phyloP scores from a whole-genome alignment of 495 filamentous ascomycete genomes.

The Aspergillus nanangensis region DNA sequence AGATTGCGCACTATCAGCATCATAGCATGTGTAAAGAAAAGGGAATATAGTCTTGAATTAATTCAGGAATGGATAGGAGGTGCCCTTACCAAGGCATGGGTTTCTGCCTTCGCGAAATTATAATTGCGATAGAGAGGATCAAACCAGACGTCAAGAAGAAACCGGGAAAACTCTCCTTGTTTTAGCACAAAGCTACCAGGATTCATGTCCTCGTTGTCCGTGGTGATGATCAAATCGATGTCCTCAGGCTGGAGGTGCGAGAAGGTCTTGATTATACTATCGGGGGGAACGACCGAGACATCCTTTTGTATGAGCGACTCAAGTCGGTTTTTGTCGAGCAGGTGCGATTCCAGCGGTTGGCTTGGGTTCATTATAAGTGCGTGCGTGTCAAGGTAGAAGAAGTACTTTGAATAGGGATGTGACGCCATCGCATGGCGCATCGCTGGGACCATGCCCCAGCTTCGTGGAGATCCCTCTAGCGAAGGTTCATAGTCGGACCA shows the following conservation, averaged over 20 bases:
- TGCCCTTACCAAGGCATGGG: conserved; percentile 75
- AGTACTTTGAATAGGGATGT: conserved; percentile 66
- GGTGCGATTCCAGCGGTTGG: conserved; percentile 61
- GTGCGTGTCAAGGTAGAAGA: conserved; percentile 82
- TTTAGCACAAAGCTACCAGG: conserved; percentile 73
- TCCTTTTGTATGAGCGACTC: conserved; percentile 82
- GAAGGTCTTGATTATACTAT: conserved; percentile 96
- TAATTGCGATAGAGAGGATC: conserved; percentile 90
- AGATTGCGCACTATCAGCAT: conserved; percentile 3
- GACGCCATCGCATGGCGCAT: conserved; percentile 82
- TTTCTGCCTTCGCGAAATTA: conserved; percentile 93
- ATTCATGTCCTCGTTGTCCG: conserved; percentile 77
- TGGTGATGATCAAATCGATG: conserved; percentile 78
- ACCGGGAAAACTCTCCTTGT: conserved; percentile 85
- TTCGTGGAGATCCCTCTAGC: conserved; percentile 57
- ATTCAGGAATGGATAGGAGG: background rate
- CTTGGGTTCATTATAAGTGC: conserved; percentile 87
- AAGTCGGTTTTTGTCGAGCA: conserved; percentile 62
- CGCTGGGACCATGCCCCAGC: conserved; percentile 82
- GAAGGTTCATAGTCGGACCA: conserved; percentile 61
- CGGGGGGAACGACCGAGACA: conserved; percentile 83
- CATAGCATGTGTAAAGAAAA: background rate
- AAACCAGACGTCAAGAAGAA: conserved; percentile 94
- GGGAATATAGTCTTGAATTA: background rate
- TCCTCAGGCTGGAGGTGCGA: conserved; percentile 68